Evolutionary conservation across 2,329 filamentous ascomycete species (phyloP), one percentile per base, ranked within the genome.

Genomic region (Diplodia intermedia): DNA sequence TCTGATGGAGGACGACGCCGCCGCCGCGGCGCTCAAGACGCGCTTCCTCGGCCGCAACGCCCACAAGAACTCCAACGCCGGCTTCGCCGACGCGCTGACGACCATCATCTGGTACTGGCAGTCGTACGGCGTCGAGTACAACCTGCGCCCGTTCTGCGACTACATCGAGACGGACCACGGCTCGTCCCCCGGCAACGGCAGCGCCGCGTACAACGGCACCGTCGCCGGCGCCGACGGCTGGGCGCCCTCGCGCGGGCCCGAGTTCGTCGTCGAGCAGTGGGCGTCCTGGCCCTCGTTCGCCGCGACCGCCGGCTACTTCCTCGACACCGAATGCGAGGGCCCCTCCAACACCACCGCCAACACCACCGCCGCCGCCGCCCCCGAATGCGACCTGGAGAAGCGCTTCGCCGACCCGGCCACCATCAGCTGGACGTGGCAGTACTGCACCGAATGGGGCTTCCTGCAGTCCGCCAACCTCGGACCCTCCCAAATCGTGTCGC

Each of bases 401-500:
- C 60, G 43, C 60, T 38, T 63, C 60, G 43, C 36, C 18, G 60
- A 63, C 43, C 60, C 60, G 0, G n/a, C 43, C 2, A 15, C 69
- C 1, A 82, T 85, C 69, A 74, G 75, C 61, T 85, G 83, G 83
- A 80, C 76, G 0, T 86, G 83, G 82, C 83, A 86, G 71, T 83
- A 82, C 72, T 86, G 85, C 73, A 83, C 81, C 2, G 79, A 86
- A 72, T 85, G 81, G 81, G 85, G 84, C 11, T 86, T 78, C 73
- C 83, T 81, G 72, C 82, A 84, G 72, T 78, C 78, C 63, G 79
- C 82, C 40, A 86, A 86, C 71, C 73, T 81, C 1, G 83, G 83
- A n/a, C 72, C 76, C 20, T 79, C 82, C 67, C 79, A 83, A 43
- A 74, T 86, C 9, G 75, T 84, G 31, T 84, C 82, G 18, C 79